Base-by-base conservation (phyloP, 1,139 yeast species). In the Yarrowia galli region DNA sequence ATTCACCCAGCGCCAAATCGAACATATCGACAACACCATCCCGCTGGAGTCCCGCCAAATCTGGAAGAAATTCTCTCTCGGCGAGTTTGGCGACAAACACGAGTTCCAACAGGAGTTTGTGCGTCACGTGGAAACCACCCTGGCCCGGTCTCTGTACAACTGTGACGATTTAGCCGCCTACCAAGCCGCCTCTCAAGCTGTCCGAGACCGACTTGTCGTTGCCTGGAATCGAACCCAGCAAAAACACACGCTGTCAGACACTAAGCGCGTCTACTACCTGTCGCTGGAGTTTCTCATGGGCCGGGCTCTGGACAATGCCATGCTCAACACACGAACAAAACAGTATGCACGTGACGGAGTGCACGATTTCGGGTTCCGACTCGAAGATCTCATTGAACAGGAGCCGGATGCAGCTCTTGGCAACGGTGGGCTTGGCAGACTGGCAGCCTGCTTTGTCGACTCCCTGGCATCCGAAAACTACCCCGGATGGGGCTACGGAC, bases 401-500 rank as follows among this genome's bases (percentile, higher is more conserved):
- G 98, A 93, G 79, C 96, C 96, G 0, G 98, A 93, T 78, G 97
- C 97, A 18, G 98, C 93, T 25, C 84, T 92, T 69, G 98, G 98
- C 75, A 93, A 93, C 75, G 98, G 98, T 77, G 98, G 98, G 71
- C 82, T 93, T 70, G 98, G 98, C 70, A 86, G 98, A 77, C 83
- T 93, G 75, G 98, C 98, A 46, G 97, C 98, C 48, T 92, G 98
- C 80, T 92, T 91, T 76, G 87, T 93, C 68, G 98, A 93, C 80
- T 91, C 97, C 0, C 81, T 93, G 76, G 87, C 96, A 43, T 88
- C 97, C 9, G 89, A 90, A 73, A 88, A 91, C 77, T 91, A 91
- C 78, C 92, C 96, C 40, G 97, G 97, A 67, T 92, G 98, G 98
- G 98, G 98, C 71, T 93, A 93, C 78, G 98, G 98, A 70, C 82